phyloP scores from a whole-genome alignment of 2,329 filamentous ascomycete genomes.

The Xylariaceae sp. region DNA sequence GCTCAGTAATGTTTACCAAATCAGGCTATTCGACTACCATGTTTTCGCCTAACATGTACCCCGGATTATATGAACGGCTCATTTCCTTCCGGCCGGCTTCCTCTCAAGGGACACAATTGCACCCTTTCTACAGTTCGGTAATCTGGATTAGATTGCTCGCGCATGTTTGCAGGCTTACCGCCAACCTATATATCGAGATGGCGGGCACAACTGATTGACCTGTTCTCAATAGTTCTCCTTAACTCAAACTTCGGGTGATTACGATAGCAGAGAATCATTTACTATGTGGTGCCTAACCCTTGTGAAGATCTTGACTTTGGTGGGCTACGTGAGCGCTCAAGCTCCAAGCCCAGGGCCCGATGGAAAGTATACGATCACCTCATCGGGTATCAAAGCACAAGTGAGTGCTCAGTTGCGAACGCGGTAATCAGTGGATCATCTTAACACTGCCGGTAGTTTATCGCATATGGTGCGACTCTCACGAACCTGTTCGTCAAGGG shows the following conservation, averaged over 20 bases:
- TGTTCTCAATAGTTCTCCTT: too few relatives aligned
- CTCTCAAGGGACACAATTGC: constrained; percentile 3
- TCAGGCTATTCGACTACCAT: constrained; percentile 24
- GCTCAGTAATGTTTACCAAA: constrained; percentile 10
- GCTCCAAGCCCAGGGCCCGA: constrained; percentile 24
- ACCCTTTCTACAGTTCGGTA: constrained; percentile 5
- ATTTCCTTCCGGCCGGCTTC: constrained; percentile 16
- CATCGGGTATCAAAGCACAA: constrained; percentile 29
- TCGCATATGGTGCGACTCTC: constrained; percentile 52
- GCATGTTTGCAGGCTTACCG: too few relatives aligned
- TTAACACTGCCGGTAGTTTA: constrained; percentile 25
- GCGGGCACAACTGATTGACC: too few relatives aligned
- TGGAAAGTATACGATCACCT: constrained; percentile 31
- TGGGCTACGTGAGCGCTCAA: constrained; percentile 19
- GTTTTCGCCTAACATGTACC: constrained; percentile 18
- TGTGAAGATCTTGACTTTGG: constrained; percentile 20
- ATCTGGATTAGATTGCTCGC: not conserved
- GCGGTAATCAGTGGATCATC: not conserved
- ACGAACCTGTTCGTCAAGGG: constrained; percentile 62
- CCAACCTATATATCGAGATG: too few relatives aligned
- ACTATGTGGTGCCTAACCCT: constrained; percentile 22
- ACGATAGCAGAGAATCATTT: not conserved
- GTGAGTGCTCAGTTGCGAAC: constrained; percentile 14
- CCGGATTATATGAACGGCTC: constrained; percentile 17
- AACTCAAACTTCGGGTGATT: too few relatives aligned